These are phyloP conservation scores for Chaetomium cochliodes DNA, from an alignment of 495 filamentous ascomycete genomes.

Conservation along the genomic window DNA sequence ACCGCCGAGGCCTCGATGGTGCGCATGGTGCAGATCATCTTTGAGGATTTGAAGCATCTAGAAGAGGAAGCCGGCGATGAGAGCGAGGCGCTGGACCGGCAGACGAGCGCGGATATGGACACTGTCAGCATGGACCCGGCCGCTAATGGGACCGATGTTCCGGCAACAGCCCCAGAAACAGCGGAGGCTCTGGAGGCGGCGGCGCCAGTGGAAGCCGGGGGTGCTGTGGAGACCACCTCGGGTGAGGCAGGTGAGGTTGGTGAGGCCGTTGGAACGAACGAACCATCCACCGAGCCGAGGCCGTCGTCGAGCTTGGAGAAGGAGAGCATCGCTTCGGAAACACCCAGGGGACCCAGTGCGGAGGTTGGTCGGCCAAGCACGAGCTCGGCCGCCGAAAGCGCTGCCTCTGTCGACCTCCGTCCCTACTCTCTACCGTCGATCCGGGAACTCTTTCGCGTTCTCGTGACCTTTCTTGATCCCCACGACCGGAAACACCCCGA, in stretches of 20 bases:
- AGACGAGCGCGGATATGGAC: constrained; percentile 66
- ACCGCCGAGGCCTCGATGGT: constrained; percentile 98
- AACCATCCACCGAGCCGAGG: constrained; percentile 48
- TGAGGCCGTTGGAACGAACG: constrained; percentile 33
- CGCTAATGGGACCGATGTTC: constrained; percentile 64
- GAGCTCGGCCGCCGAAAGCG: constrained; percentile 37
- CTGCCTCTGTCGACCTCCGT: constrained; percentile 60
- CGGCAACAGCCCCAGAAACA: constrained; percentile 26
- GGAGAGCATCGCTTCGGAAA: constrained; percentile 30
- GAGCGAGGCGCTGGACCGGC: constrained; percentile 56
- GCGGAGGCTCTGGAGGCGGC: constrained; percentile 16
- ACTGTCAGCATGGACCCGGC: constrained; percentile 84
- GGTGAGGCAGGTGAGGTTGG: constrained; percentile 23
- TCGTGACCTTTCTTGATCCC: constrained; percentile 93
- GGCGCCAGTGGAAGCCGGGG: too few species aligned
- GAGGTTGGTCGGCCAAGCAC: constrained; percentile 36
- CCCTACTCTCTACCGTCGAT: constrained; percentile 95
- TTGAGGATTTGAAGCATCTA: constrained; percentile 83
- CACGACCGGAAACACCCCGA: constrained; percentile 90
- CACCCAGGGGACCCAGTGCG: constrained; percentile 17
- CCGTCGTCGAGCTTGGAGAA: constrained; percentile 47
- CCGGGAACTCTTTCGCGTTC: constrained; percentile 85
- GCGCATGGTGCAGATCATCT: constrained; percentile 97
- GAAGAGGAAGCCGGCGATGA: constrained; percentile 68
- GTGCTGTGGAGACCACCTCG: constrained; percentile 28